Evolutionary conservation across 164 flowering plant genomes (phyloP), one percentile per base, ranked within the genome.

Genomic region (Liquidambar formosana): DNA sequence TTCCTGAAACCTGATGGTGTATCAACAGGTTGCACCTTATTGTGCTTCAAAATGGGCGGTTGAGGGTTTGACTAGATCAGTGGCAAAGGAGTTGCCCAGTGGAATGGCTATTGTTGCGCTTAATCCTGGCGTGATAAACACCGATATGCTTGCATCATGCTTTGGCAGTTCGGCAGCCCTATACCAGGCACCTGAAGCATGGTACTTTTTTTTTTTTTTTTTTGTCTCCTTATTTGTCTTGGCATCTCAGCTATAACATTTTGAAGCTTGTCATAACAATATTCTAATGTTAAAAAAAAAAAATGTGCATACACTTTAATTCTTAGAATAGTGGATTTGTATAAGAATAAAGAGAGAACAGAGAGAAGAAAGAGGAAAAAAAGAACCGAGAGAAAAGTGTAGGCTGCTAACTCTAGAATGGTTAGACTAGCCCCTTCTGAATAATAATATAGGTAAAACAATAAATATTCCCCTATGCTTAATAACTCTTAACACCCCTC

Each of bases 31-130:
- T 48, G 97, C 97, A n/a, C 99, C 99, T 33, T 95, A 95, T 78
- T 95, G 99, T 84, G 96, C 97, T 46, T 95, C 99, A 47, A 95
- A 95, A 78, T 95, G 97, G 99, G 97, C 97, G 61, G 76, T 92
- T 52, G 99, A 94, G 74, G 97, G 99, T 41, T 60, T 95, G 73
- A 79, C 89, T 18, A 83, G 83, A 67, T 79, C 97, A 18, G 96
- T 86, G 41, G 97, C 99, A 28, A 89, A 91, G 81, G 97, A 93
- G 76, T 26, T 95, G 72, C 97, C 97, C 0, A 75, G 79, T 41
- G 97, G 97, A 67, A 75, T 93, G 80, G 96, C 95, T 47, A 77
- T 88, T 67, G 88, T 95, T 71, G 93, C 99, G 19, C 89, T 95
- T 59, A 91, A 80, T 79, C 99, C 97, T 3, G 99, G 99, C 60